These are phyloP conservation scores for Prunus mume DNA, from an alignment of 306 rosid species.

Conservation along the genomic window DNA sequence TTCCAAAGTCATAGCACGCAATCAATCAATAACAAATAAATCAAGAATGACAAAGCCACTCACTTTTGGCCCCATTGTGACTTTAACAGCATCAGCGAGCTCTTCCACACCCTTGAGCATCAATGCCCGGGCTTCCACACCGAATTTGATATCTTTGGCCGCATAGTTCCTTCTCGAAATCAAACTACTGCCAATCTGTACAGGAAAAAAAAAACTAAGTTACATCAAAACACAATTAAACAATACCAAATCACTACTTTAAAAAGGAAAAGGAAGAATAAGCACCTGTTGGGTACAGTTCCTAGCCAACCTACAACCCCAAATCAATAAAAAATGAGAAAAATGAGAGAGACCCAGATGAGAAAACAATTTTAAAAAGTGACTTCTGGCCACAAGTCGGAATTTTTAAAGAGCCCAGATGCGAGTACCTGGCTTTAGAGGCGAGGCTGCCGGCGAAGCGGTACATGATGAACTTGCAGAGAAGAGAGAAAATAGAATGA, in stretches of 20 bases:
- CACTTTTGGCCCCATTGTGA: conserved; percentile 53
- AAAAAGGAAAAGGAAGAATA: not conserved
- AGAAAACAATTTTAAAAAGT: not conserved
- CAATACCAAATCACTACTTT: not conserved
- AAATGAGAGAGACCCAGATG: conserved; percentile 13
- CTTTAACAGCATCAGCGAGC: conserved; percentile 53
- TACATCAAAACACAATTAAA: conserved; percentile 7
- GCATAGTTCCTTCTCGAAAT: conserved; percentile 49
- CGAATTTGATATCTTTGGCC: conserved; percentile 50
- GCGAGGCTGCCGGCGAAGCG: conserved; percentile 46
- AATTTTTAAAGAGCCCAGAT: not conserved
- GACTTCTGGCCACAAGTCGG: not conserved
- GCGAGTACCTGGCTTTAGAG: conserved; percentile 44
- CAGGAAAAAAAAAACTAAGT: not conserved
- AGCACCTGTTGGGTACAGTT: conserved; percentile 30
- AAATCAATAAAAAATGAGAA: not conserved
- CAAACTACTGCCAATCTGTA: conserved; percentile 34
- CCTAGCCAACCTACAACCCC: conserved; percentile 24
- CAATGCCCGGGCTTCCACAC: conserved; percentile 46
- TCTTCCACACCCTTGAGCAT: conserved; percentile 59
- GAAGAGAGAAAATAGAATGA: not conserved
- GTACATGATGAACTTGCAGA: conserved; percentile 28
- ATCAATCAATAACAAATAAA: not conserved
- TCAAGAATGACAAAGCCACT: conserved; percentile 7
- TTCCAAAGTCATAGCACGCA: not conserved